Conservation (phyloP, 139 green algal species). For the Tetratostichococcus sp. region DNA sequence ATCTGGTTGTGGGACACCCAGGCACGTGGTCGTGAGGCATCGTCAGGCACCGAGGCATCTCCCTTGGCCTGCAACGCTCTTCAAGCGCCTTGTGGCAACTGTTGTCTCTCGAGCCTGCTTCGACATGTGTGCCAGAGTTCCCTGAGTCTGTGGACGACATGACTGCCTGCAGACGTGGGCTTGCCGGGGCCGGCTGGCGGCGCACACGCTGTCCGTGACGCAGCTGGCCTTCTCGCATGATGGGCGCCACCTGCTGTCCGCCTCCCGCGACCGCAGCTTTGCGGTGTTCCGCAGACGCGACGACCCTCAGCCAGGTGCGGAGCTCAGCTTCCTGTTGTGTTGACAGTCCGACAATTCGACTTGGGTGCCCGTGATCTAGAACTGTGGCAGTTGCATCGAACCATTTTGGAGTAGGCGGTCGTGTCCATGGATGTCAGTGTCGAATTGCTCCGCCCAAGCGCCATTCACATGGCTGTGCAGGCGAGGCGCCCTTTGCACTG, state of each 20-base stretch:
- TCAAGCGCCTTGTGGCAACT: neutral
- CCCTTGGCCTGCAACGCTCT: too few relatives aligned
- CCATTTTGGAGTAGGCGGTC: constrained; percentile 13
- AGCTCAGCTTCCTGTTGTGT: neutral
- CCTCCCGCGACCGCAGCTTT: constrained; percentile 58
- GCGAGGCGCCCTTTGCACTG: constrained; percentile 31
- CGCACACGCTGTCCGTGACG: constrained; percentile 89
- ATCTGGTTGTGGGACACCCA: constrained; percentile 74
- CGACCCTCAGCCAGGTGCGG: too few relatives aligned
- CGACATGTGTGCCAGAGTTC: too few relatives aligned
- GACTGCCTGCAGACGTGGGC: neutral
- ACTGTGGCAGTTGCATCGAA: neutral
- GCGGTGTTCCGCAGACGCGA: constrained; percentile 33
- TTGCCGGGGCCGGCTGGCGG: constrained; percentile 27
- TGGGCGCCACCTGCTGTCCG: constrained; percentile 57
- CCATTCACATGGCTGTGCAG: constrained; percentile 4
- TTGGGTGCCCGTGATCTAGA: neutral
- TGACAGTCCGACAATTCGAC: neutral
- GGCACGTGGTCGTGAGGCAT: too few relatives aligned
- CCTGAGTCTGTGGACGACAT: too few relatives aligned
- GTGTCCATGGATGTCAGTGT: too few relatives aligned
- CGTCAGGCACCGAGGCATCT: too few relatives aligned
- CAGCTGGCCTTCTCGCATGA: constrained; percentile 79
- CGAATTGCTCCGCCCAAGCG: too few relatives aligned
- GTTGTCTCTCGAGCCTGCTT: neutral